A percentile compares a stretch with the other conserved stretches of the same genome.
These are phyloP conservation scores for Tuber indicum DNA, from an alignment of 495 filamentous ascomycete genomes.

Conservation along the genomic window DNA sequence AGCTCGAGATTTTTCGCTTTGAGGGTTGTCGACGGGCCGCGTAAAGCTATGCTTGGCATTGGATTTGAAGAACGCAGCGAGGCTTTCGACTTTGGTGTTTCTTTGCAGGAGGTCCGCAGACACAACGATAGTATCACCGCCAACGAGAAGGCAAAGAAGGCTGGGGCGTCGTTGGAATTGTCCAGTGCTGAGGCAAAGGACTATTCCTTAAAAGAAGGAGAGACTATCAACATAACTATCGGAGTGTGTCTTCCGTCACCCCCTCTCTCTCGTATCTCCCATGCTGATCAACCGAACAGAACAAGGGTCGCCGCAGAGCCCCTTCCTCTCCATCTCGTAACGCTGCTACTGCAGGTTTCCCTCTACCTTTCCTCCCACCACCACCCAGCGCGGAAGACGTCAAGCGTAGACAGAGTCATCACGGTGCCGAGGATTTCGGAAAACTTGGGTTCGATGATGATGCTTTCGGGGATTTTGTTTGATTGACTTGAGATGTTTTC, in stretches of 20 bases:
- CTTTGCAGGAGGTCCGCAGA: conserved; percentile 61
- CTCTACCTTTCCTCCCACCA: conserved; percentile 51
- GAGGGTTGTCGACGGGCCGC: conserved; percentile 59
- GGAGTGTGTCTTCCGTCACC: conserved; percentile 43
- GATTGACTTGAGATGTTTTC: not conserved
- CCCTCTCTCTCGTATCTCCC: not conserved
- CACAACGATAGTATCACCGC: conserved; percentile 17
- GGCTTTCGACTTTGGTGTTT: conserved; percentile 74
- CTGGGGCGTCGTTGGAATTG: conserved; percentile 17
- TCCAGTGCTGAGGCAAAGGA: conserved; percentile 54
- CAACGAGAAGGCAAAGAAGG: conserved; percentile 13
- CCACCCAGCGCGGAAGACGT: conserved; percentile 56
- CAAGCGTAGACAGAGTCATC: conserved; percentile 49
- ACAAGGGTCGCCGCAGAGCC: conserved; percentile 40
- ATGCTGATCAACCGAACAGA: conserved; percentile 37
- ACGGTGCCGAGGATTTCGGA: conserved; percentile 42
- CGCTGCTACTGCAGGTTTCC: conserved; percentile 11
- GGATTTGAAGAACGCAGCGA: conserved; percentile 79
- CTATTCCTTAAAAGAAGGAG: conserved; percentile 72
- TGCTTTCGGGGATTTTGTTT: conserved; percentile 58
- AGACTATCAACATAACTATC: conserved; percentile 75
- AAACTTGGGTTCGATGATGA: conserved; percentile 61
- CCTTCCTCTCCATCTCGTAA: conserved; percentile 36
- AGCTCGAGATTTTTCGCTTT: conserved; percentile 73
- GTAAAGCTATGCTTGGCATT: conserved; percentile 70